phyloP scores from a whole-genome alignment of 495 filamentous ascomycete genomes.

The Pseudotulostoma volvatum region DNA sequence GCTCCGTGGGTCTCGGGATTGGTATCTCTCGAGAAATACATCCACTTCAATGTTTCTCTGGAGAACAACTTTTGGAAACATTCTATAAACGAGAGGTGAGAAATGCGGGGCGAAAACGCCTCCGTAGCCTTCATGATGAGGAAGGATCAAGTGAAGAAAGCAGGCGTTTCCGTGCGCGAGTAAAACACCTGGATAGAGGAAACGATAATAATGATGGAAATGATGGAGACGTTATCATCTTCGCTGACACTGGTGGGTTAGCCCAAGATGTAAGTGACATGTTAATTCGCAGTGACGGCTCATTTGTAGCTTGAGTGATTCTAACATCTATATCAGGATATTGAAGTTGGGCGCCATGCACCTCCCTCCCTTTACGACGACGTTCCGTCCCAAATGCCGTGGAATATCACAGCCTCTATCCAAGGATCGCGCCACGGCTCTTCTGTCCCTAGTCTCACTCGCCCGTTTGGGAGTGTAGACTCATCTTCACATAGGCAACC shows the following conservation, averaged over 20 bases:
- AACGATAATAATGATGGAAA: too few relatives aligned
- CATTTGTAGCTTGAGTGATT: too few relatives aligned
- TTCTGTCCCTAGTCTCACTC: constrained; percentile 17
- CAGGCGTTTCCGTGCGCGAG: constrained; percentile 30
- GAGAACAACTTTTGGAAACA: constrained; percentile 31
- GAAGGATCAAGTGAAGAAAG: constrained; percentile 17
- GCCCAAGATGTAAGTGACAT: constrained; percentile 5
- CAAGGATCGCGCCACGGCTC: constrained; percentile 37
- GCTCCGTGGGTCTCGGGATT: constrained; percentile 36
- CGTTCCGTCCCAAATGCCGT: constrained; percentile 46
- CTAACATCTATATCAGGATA: constrained; percentile 22
- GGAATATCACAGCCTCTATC: constrained; percentile 49
- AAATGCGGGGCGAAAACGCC: constrained; percentile 23
- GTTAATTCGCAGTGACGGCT: background rate
- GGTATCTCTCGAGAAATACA: constrained; percentile 19
- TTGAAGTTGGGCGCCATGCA: constrained; percentile 47
- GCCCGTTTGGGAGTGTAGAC: constrained; percentile 36
- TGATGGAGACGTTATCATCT: constrained; percentile 26
- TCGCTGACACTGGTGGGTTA: background rate
- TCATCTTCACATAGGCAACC: constrained; percentile 27
- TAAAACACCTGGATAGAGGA: too few relatives aligned
- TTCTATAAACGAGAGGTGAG: constrained; percentile 14
- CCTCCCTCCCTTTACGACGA: constrained; percentile 39
- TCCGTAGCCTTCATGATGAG: constrained; percentile 15
- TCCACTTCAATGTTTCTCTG: constrained; percentile 39